Evolutionary conservation across 371 early-diverging fungal genomes (phyloP).

Genomic region (Syncephalastrum contaminatum): DNA sequence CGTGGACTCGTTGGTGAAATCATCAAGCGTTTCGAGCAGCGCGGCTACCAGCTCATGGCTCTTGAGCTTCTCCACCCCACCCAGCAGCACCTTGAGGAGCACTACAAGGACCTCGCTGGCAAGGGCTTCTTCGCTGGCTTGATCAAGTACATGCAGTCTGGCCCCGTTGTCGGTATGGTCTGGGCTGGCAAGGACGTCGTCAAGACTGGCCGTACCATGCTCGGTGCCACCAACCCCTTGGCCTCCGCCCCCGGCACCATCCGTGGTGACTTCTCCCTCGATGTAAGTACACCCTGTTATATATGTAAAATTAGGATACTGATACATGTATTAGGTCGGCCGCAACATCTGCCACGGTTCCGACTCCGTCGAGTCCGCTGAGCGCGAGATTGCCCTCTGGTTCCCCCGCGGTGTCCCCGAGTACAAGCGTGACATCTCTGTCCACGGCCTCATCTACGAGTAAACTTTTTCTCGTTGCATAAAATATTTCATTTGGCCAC

Average conservation of each 20-base stretch:
- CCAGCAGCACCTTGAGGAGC: conserved; percentile 84
- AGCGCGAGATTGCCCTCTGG: conserved; percentile 98
- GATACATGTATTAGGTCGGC: conserved; percentile 33
- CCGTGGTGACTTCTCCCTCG: conserved; percentile 98
- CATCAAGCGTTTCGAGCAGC: conserved; percentile 92
- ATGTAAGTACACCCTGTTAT: conserved; percentile 56
- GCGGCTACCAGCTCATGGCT: conserved; percentile 84
- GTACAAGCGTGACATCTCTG: conserved; percentile 54
- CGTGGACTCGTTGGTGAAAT: conserved; percentile 96
- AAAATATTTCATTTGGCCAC: not conserved
- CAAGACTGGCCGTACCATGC: conserved; percentile 93
- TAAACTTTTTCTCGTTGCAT: conserved; percentile 34
- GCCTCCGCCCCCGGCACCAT: conserved; percentile 98
- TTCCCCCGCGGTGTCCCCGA: conserved; percentile 82
- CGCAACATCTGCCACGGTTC: conserved; percentile 99
- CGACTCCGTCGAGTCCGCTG: conserved; percentile 96
- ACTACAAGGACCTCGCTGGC: conserved; percentile 92
- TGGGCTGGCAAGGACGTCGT: conserved; percentile 98
- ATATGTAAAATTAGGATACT: too few relatives aligned
- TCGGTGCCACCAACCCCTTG: conserved; percentile 95
- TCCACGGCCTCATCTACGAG: conserved; percentile 80
- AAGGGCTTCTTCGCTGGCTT: conserved; percentile 98
- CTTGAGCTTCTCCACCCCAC: conserved; percentile 82
- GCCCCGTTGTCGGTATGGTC: conserved; percentile 94
- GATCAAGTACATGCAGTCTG: conserved; percentile 84